These are phyloP conservation scores for Corylus heterophylla DNA, from an alignment of 306 rosid species.

Conservation along the genomic window DNA sequence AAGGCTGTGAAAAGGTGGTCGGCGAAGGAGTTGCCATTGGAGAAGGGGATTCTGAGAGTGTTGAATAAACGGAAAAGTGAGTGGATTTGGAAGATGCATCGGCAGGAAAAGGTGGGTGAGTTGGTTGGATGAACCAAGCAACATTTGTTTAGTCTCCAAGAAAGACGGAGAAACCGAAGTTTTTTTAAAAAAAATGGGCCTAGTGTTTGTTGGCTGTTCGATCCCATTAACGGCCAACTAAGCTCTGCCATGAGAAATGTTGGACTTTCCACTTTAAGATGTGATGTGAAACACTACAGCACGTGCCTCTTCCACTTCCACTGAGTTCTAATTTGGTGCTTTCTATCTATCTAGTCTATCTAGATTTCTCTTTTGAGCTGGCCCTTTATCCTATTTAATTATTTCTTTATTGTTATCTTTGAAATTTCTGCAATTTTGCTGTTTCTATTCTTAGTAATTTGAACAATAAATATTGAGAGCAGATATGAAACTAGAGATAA, in stretches of 20 bases:
- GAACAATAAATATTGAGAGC: no score
- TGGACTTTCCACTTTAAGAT: background rate
- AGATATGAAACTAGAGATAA: no score
- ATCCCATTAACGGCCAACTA: background rate
- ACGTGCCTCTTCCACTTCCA: background rate
- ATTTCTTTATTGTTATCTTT: no score
- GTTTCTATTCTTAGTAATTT: no score
- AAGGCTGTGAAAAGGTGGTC: slow-evolving; percentile 43
- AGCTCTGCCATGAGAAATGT: background rate
- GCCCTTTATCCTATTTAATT: no score
- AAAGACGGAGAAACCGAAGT: slow-evolving; percentile 96
- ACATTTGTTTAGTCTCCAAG: slow-evolving; percentile 58
- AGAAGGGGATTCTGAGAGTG: slow-evolving; percentile 6
- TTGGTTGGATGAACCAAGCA: slow-evolving; percentile 48
- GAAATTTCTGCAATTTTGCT: no score
- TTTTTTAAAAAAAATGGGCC: background rate
- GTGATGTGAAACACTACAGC: background rate
- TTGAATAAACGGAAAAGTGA: slow-evolving; percentile 16
- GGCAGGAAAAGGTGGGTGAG: slow-evolving; percentile 27
- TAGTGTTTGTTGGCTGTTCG: no score
- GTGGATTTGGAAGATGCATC: slow-evolving; percentile 30
- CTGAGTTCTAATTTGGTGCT: background rate
- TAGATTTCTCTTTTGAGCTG: no score
- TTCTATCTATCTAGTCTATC: background rate
- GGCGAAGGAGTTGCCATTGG: slow-evolving; percentile 62